Conservation (phyloP, 805 yeast species). For the Saturnispora ahearnii region DNA sequence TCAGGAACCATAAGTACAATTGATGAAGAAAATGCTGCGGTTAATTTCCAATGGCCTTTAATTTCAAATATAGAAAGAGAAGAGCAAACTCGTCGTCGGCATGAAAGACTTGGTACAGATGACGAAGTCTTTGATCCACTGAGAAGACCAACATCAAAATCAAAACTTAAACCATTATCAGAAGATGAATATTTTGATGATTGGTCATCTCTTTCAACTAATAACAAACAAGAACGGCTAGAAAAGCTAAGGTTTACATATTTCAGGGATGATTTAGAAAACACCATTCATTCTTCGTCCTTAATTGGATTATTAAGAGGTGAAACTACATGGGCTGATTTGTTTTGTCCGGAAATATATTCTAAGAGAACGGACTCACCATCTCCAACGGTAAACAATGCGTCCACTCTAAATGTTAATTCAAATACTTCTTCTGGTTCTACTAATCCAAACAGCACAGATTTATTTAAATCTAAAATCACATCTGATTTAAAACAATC, state of each 20-base stretch:
- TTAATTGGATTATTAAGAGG: slow-evolving; percentile 67
- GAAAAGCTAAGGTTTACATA: slow-evolving; percentile 77
- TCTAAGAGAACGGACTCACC: background rate
- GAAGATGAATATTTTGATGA: slow-evolving; percentile 9
- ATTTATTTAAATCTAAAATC: background rate
- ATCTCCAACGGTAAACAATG: background rate
- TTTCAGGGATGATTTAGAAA: slow-evolving; percentile 79
- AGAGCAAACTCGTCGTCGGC: slow-evolving; percentile 3
- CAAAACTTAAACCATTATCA: slow-evolving; percentile 1
- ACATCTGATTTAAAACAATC: background rate
- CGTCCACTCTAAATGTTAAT: background rate
- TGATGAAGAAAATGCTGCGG: slow-evolving; percentile 16
- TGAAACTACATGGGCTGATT: slow-evolving; percentile 45
- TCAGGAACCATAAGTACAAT: background rate
- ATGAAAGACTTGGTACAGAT: background rate
- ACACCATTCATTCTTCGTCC: slow-evolving; percentile 86
- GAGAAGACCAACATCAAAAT: background rate
- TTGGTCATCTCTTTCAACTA: slow-evolving; percentile 9
- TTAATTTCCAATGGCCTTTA: slow-evolving; percentile 33
- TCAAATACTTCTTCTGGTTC: background rate
- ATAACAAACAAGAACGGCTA: slow-evolving; percentile 16
- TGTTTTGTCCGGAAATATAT: slow-evolving; percentile 45
- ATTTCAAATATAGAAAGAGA: slow-evolving; percentile 23
- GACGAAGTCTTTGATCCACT: background rate
- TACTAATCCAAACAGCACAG: background rate